phyloP scores from a whole-genome alignment of 306 rosid genomes.

The Malus asiatica region DNA sequence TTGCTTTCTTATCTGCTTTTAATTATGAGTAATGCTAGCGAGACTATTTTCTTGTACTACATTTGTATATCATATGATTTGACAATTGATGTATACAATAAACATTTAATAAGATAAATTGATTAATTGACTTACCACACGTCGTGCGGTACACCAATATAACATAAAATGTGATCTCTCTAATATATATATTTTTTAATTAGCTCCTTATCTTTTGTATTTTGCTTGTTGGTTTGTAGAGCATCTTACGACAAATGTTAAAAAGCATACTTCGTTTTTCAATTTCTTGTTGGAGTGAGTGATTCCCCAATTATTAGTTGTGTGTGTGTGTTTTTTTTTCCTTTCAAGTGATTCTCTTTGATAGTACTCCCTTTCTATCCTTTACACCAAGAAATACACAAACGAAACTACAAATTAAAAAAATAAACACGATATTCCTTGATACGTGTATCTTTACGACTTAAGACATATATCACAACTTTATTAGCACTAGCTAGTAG shows the following conservation, averaged over 20 bases:
- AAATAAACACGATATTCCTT: conserved; percentile 25
- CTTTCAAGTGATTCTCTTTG: conserved; percentile 35
- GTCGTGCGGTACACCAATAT: not conserved
- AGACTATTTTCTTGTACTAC: too few species aligned
- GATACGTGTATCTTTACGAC: conserved; percentile 21
- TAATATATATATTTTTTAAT: too few species aligned
- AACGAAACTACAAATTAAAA: conserved; percentile 2
- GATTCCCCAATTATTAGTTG: conserved; percentile 36
- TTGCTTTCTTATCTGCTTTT: not conserved
- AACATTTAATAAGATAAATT: fast-evolving
- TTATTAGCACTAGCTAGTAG: not conserved
- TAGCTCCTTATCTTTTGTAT: not conserved
- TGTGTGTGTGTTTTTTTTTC: not conserved
- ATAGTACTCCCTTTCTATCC: conserved; percentile 26
- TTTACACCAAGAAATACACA: conserved; percentile 28
- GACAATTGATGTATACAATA: too few species aligned
- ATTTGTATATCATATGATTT: too few species aligned
- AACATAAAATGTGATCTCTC: not conserved
- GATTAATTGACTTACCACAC: too few species aligned
- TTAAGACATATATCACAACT: not conserved
- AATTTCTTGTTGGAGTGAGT: conserved; percentile 39
- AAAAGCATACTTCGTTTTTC: not conserved
- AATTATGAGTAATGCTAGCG: not conserved
- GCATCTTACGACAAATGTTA: conserved; percentile 4
- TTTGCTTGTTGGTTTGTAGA: conserved; percentile 3